A percentile compares a stretch with the other conserved stretches of the same genome.
phyloP scores from a whole-genome alignment of 345 rosid genomes.

The Rubroshorea leprosula region DNA sequence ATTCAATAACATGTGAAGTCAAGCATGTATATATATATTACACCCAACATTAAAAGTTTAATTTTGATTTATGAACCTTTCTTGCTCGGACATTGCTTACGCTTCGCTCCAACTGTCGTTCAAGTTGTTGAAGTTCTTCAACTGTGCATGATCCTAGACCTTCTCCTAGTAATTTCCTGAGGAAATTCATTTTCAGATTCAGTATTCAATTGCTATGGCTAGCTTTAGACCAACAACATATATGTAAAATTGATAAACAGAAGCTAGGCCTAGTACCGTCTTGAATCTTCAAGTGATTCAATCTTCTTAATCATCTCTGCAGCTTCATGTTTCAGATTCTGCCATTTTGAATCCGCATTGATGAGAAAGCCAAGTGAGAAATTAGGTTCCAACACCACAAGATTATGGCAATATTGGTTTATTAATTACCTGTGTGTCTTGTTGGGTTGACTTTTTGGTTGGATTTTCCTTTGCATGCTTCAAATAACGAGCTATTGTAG shows the following conservation, averaged over 20 bases:
- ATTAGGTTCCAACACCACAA: neutral
- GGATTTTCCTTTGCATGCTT: neutral
- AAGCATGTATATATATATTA: too few relatives aligned
- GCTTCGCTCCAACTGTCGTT: conserved; percentile 44
- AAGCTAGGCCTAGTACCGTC: conserved; percentile 31
- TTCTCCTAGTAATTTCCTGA: conserved; percentile 56
- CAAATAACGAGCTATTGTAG: neutral
- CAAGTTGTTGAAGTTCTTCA: conserved; percentile 40
- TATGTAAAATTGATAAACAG: too few relatives aligned
- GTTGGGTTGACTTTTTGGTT: neutral
- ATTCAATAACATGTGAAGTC: too few relatives aligned
- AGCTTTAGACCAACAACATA: too few relatives aligned
- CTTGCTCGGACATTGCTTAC: conserved; percentile 41
- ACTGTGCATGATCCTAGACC: conserved; percentile 34
- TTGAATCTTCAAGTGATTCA: conserved; percentile 43
- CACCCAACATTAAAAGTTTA: too few relatives aligned
- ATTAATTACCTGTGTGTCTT: neutral
- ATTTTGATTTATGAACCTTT: too few relatives aligned
- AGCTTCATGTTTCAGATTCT: conserved; percentile 42
- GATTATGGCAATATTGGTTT: neutral
- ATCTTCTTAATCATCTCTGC: conserved; percentile 36
- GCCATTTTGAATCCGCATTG: conserved; percentile 17
- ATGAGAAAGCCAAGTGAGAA: neutral
- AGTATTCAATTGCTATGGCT: too few relatives aligned
- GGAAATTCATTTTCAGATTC: neutral